Conservation (phyloP, 495 filamentous ascomycete species). For the Penicilliopsis zonata region DNA sequence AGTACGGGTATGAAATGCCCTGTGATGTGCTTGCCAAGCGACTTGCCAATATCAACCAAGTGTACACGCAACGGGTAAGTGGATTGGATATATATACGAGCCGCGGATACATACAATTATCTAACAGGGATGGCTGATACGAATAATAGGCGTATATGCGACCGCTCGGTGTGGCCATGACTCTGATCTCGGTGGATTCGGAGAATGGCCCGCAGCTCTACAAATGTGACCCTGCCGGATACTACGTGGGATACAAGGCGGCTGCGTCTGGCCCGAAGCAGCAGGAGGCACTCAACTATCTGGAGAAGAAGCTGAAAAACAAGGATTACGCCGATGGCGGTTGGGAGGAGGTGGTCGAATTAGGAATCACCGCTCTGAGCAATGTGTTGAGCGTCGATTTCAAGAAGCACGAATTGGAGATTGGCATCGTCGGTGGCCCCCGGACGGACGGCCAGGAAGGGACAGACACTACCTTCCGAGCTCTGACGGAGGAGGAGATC, state of each 20-base stretch:
- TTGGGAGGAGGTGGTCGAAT: conserved; percentile 97
- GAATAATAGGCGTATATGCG: conserved; percentile 99
- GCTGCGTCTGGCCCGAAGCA: conserved; percentile 95
- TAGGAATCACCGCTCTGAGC: conserved; percentile 88
- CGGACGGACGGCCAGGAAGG: conserved; percentile 68
- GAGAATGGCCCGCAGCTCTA: conserved; percentile 93
- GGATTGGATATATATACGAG: no score
- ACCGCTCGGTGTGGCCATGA: conserved; percentile 87
- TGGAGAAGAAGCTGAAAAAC: conserved; percentile 99
- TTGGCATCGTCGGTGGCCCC: conserved; percentile 88
- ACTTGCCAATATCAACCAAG: conserved; percentile 96
- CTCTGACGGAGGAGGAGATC: conserved; percentile 93
- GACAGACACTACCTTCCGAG: conserved; percentile 65
- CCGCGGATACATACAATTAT: no score
- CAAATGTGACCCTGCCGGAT: conserved; percentile 96
- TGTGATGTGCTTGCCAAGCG: conserved; percentile 93
- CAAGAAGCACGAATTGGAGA: conserved; percentile 97
- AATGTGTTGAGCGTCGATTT: conserved; percentile 96
- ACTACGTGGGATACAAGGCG: conserved; percentile 96
- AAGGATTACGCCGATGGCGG: conserved; percentile 85
- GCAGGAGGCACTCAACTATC: conserved; percentile 91
- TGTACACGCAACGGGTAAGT: conserved; percentile 91
- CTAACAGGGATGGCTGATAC: no score
- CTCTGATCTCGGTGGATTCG: conserved; percentile 83
- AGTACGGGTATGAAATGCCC: conserved; percentile 98